A percentile compares a stretch with the other conserved stretches of the same genome.
These are phyloP conservation scores for Knufia fluminis DNA, from an alignment of 2,329 filamentous ascomycete species.

Conservation along the genomic window DNA sequence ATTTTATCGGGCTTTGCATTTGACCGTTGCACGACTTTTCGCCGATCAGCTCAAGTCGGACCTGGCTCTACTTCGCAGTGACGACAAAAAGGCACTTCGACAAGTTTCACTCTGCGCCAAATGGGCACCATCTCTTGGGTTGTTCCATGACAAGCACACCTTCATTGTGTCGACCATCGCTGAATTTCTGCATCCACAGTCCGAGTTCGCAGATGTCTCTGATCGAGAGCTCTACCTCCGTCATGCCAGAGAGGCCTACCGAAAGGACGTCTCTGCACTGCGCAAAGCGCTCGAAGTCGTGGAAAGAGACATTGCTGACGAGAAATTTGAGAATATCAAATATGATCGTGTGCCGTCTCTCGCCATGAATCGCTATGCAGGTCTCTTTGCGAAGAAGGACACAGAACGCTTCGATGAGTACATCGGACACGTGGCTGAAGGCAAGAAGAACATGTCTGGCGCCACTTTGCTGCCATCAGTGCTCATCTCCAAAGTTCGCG, in stretches of 20 bases:
- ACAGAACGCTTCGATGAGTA: conserved; percentile 42
- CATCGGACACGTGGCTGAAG: conserved; percentile 39
- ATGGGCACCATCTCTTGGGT: conserved; percentile 49
- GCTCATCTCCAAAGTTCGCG: conserved; percentile 30
- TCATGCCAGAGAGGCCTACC: conserved; percentile 45
- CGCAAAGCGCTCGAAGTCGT: conserved; percentile 43
- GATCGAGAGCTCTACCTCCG: conserved; percentile 46
- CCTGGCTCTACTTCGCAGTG: conserved; percentile 32
- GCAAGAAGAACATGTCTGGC: conserved; percentile 45
- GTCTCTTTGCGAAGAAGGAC: conserved; percentile 45
- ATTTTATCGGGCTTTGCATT: conserved; percentile 45
- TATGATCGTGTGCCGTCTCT: conserved; percentile 49
- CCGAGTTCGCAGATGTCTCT: conserved; percentile 25
- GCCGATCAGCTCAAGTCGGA: conserved; percentile 46
- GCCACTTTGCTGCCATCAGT: conserved; percentile 47
- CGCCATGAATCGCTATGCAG: conserved; percentile 47
- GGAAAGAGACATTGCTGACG: conserved; percentile 42
- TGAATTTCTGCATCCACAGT: conserved; percentile 43
- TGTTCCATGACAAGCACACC: conserved; percentile 51
- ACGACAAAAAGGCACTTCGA: conserved; percentile 33
- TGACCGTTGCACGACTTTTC: conserved; percentile 48
- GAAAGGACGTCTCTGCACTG: conserved; percentile 43
- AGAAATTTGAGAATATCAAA: conserved; percentile 43
- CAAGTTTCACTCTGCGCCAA: conserved; percentile 50
- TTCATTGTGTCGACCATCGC: conserved; percentile 49